A percentile compares a stretch with the other conserved stretches of the same genome.
Evolutionary conservation across 2,329 filamentous ascomycete genomes (phyloP).

Genomic region (Penicillium paneum): DNA sequence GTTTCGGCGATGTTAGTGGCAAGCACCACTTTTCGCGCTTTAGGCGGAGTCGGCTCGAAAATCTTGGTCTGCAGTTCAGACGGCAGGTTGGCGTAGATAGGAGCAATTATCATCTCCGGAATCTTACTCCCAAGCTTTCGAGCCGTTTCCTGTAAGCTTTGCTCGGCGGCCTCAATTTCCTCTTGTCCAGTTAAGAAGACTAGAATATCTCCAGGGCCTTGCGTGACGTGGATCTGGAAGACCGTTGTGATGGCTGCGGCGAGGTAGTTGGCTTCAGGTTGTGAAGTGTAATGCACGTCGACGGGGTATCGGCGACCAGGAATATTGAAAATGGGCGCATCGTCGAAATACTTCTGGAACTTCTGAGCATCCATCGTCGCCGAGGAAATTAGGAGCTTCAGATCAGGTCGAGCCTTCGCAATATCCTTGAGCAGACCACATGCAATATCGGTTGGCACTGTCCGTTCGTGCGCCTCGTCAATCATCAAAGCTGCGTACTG

Average conservation of each 20-base stretch:
- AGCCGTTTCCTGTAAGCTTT: conserved; percentile 78
- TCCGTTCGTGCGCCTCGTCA: conserved; percentile 95
- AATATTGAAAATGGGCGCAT: conserved; percentile 91
- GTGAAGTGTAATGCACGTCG: conserved; percentile 83
- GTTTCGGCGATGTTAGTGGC: conserved; percentile 98
- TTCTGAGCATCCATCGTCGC: conserved; percentile 93
- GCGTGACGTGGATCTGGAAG: conserved; percentile 90
- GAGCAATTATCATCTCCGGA: conserved; percentile 82
- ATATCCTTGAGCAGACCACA: conserved; percentile 87
- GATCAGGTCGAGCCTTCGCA: conserved; percentile 72
- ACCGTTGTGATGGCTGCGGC: conserved; percentile 87
- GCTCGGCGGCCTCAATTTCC: conserved; percentile 86
- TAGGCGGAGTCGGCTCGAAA: conserved; percentile 85
- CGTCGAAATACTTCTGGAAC: conserved; percentile 87
- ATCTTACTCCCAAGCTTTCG: conserved; percentile 81
- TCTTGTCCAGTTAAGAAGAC: conserved; percentile 96
- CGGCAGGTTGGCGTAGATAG: conserved; percentile 90
- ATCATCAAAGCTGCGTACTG: conserved; percentile 90
- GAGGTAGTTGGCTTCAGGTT: conserved; percentile 91
- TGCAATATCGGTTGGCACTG: conserved; percentile 84
- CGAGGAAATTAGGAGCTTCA: conserved; percentile 88
- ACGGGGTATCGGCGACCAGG: conserved; percentile 86
- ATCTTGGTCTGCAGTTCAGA: conserved; percentile 89
- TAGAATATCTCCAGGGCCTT: conserved; percentile 81
- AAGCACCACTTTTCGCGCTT: conserved; percentile 83